Conservation (phyloP, 208 protist species). For the Trypanosoma lewisi region DNA sequence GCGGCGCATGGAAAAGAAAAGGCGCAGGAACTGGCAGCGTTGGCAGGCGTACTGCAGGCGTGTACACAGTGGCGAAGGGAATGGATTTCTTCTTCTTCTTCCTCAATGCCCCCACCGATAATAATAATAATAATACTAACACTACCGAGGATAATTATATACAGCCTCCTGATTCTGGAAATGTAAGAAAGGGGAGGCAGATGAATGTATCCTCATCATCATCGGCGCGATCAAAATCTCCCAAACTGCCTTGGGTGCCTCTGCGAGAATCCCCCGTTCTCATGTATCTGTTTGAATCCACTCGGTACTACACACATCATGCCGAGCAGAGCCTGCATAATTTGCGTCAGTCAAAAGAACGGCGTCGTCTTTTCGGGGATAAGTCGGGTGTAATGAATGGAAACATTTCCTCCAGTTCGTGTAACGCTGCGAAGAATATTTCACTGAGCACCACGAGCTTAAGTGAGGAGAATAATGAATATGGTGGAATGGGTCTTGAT, state of each 20-base stretch:
- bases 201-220: background rate
- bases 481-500: background rate
- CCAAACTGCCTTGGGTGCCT: conserved; percentile 10
- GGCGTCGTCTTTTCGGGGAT: background rate
- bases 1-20: conserved; percentile 18
- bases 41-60: conserved; percentile 18
- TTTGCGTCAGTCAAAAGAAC: conserved; percentile 1
- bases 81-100: background rate
- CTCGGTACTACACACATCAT: conserved; percentile 15
- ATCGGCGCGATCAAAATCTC: background rate
- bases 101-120: background rate
- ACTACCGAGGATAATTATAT: no score
- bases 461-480: background rate
- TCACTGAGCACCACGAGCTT: background rate
- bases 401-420: conserved; percentile 4
- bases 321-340: conserved; percentile 4
- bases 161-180: no score
- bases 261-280: conserved; percentile 20
- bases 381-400: background rate
- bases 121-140: no score
- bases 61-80: conserved; percentile 16
- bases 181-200: background rate
- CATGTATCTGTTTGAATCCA: conserved; percentile 25
- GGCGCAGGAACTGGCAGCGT: conserved; percentile 16
- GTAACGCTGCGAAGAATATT: background rate